Base-by-base conservation (phyloP, 306 rosid species). In the Vachellia collinsii region DNA sequence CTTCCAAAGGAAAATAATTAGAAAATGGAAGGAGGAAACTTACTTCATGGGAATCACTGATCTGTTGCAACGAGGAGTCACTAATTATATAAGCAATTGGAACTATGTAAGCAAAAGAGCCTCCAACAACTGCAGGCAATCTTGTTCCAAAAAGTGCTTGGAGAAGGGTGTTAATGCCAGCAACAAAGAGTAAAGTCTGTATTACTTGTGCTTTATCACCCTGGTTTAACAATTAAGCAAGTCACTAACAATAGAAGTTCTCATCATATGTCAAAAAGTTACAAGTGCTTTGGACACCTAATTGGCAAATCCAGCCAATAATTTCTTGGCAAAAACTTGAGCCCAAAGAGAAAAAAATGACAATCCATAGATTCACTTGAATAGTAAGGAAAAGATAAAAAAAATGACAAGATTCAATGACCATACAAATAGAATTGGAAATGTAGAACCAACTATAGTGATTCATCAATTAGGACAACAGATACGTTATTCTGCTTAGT, bases 111-210 rank as follows among this genome's bases (percentile, higher is more conserved):
- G 97, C 95, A 83, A 78, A 95, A 70, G 99, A 93, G 47, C 99
- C 98, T 87, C 99, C 99, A 79, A 95, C 97, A 38, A 95, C 97
- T 10, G 97, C 90, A 5, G 99, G 99, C 83, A 95, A 84, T 83
- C 99, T 89, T 46, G 99, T 93, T 76, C 99, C 99, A 22, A 95
- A 95, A 62, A 95, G 99, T 13, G 99, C 89, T 90, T 95, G 99
- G 47, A 95, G 97, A 89, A 95, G 98, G 46, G 99, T 95, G 84
- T 95, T 95, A 67, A 93, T 76, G 65, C 99, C 99, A 76, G 98
- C 85, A 69, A 95, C 99, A 81, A 95, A 95, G 62, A 93, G 98
- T 53, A 95, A 89, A 47, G 99, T 91, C 82, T 95, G 99, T 80
- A 95, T 90, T 13, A 95, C 99, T 51, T 91, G 86, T 58, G 92